Percentiles rank a stretch among this genome's conserved stretches.
Evolutionary conservation across 2,329 filamentous ascomycete species (phyloP).

Genomic region (Thyridium curvatum): DNA sequence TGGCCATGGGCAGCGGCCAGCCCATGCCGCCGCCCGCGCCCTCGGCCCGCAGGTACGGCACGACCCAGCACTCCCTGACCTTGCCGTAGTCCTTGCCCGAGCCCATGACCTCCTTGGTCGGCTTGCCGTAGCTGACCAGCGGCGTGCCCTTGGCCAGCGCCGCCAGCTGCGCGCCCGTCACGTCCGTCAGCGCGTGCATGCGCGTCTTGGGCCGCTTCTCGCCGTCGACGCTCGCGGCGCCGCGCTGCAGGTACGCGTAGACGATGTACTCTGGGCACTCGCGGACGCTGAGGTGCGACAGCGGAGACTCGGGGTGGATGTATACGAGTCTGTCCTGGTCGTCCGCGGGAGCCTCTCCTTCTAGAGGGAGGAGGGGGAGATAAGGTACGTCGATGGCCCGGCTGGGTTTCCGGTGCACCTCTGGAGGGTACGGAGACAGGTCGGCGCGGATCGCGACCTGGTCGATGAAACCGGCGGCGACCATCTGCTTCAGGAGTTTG

Average conservation of each 20-base stretch:
- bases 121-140: slow-evolving; percentile 79
- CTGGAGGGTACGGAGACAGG: slow-evolving; percentile 66
- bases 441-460: slow-evolving; percentile 90
- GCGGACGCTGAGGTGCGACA: slow-evolving; percentile 61
- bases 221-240: slow-evolving; percentile 40
- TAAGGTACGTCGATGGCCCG: slow-evolving; percentile 93
- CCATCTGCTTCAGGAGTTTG: slow-evolving; percentile 81
- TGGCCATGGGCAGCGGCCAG: slow-evolving; percentile 82
- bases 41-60: slow-evolving; percentile 69
- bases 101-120: slow-evolving; percentile 70
- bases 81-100: slow-evolving; percentile 27
- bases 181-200: slow-evolving; percentile 81
- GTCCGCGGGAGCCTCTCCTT: slow-evolving; percentile 32
- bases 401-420: slow-evolving; percentile 61
- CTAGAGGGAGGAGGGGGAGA: slow-evolving; percentile 70
- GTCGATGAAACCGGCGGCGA: slow-evolving; percentile 88
- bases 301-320: slow-evolving; percentile 77
- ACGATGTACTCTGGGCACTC: slow-evolving; percentile 84
- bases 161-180: slow-evolving; percentile 69
- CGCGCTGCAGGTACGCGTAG: slow-evolving; percentile 78
- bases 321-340: slow-evolving; percentile 65
- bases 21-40: slow-evolving; percentile 58
- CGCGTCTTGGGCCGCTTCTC: slow-evolving; percentile 65
- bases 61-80: slow-evolving; percentile 73
- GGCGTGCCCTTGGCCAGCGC: slow-evolving; percentile 79